These are phyloP conservation scores for Lactifluus volemus DNA, from an alignment of 768 basidiomycete genomes.

Conservation along the genomic window DNA sequence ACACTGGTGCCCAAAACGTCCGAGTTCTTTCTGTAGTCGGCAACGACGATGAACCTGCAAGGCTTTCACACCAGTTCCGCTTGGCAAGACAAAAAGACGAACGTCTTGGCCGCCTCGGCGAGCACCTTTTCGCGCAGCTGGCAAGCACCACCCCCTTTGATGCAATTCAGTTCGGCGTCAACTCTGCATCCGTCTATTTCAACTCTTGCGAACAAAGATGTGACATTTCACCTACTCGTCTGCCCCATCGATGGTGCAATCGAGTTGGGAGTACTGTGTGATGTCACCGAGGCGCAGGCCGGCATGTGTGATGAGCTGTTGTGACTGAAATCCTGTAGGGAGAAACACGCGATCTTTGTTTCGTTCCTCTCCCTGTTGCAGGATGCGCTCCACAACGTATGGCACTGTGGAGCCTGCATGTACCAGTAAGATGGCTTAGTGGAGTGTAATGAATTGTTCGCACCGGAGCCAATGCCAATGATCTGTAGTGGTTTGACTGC, in stretches of 20 bases:
- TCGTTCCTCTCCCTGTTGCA: slow-evolving; percentile 64
- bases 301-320: slow-evolving; percentile 81
- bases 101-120: slow-evolving; percentile 90
- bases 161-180: slow-evolving; percentile 77
- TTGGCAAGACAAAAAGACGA: slow-evolving; percentile 23
- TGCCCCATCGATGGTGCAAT: slow-evolving; percentile 97
- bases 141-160: slow-evolving; percentile 97
- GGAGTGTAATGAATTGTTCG: neutral
- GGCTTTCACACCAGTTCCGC: neutral
- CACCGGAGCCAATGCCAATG: slow-evolving; percentile 84
- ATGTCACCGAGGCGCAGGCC: slow-evolving; percentile 78
- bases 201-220: neutral
- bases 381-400: slow-evolving; percentile 92
- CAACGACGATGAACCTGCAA: slow-evolving; percentile 76
- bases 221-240: slow-evolving; percentile 62
- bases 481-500: slow-evolving; percentile 38
- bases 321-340: slow-evolving; percentile 95
- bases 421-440: neutral
- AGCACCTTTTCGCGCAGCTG: slow-evolving; percentile 96
- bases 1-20: slow-evolving; percentile 75
- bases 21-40: slow-evolving; percentile 93
- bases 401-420: slow-evolving; percentile 82
- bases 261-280: slow-evolving; percentile 79
- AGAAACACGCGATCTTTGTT: slow-evolving; percentile 84
- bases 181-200: slow-evolving; percentile 45